Evolutionary conservation across 352 stramenopile species (phyloP), one percentile per base, ranked within the genome.

Genomic region (Phytophthora hibernalis): DNA sequence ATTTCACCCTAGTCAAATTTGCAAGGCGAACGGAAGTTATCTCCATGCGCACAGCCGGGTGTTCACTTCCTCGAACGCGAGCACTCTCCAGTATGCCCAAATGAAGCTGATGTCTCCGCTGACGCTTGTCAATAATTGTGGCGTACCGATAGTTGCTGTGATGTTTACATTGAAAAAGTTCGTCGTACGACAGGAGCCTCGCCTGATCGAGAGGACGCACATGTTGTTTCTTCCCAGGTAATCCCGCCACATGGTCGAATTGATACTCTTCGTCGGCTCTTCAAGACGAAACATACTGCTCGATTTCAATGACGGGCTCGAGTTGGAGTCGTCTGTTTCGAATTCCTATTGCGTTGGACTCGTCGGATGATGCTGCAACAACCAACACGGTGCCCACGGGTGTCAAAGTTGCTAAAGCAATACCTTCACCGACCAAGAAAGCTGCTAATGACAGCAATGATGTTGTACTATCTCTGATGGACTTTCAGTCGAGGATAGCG

Each of bases 91-190:
- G 26, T 94, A 92, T 47, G 82, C 85, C 1, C 82, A 92, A 38
- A 26, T 96, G 35, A 79, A 77, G 9, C 70, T 96, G 26, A 70
- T 83, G 20, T 84, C 87, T 2, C 85, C 85, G 3, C 58, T 94
- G 0, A 81, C 79, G 7, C 82, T 96, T 30, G 84, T 94, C 15
- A 96, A 96, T 61, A 92, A 90, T 49, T 93, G 87, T 38, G 82
- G 80, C 0, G 74, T 94, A 10, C 58, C 85, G 2, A 77, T 96
- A 8, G 77, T 84, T 42, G 66, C 85, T 9, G 78, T 94, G 21
- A 69, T 87, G 20, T 94, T 96, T 52, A 76, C 91, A 37, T 87
- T 93, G 53, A 96, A 96, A 92, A 91, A 42, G 79, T 92, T 13
- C 75, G 71, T 7, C 80, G 83, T 24, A 67, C 80, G 6, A 76